A percentile compares a stretch with the other conserved stretches of the same genome.
phyloP scores from a whole-genome alignment of 345 rosid species.

The Rhodamnia argentea region DNA sequence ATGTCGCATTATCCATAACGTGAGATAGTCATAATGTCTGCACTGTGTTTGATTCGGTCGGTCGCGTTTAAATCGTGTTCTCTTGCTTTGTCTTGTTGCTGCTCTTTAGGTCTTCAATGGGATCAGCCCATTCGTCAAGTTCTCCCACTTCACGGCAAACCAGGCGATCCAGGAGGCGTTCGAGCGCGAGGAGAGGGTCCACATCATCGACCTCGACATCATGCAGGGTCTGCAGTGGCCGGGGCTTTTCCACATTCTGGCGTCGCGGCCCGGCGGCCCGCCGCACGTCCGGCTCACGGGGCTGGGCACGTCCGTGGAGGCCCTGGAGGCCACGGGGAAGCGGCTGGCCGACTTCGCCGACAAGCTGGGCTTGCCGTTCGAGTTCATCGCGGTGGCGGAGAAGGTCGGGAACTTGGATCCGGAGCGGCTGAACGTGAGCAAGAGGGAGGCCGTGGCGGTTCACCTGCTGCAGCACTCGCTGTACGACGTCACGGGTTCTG shows the following conservation, averaged over 20 bases:
- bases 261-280: conserved; percentile 88
- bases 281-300: conserved; percentile 94
- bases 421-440: conserved; percentile 60
- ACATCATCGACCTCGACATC: conserved; percentile 88
- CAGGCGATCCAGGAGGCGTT: conserved; percentile 98
- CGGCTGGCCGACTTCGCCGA: conserved; percentile 85
- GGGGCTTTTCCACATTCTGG: conserved; percentile 85
- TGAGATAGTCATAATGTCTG: not conserved
- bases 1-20: not conserved
- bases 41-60: not conserved
- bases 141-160: conserved; percentile 97
- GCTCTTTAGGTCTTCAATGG: conserved; percentile 59
- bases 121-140: conserved; percentile 89
- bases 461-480: conserved; percentile 99
- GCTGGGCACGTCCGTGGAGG: conserved; percentile 79
- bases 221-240: conserved; percentile 99
- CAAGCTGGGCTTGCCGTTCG: conserved; percentile 81
- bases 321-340: conserved; percentile 88
- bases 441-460: conserved; percentile 92
- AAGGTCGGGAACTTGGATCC: conserved; percentile 83
- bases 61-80: not conserved
- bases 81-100: not conserved
- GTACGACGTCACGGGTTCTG: conserved; percentile 96
- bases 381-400: conserved; percentile 75
- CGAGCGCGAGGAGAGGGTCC: conserved; percentile 88